A percentile compares a stretch with the other conserved stretches of the same genome.
Evolutionary conservation across 2,329 filamentous ascomycete species (phyloP).

Genomic region (Dendryphion nanum): DNA sequence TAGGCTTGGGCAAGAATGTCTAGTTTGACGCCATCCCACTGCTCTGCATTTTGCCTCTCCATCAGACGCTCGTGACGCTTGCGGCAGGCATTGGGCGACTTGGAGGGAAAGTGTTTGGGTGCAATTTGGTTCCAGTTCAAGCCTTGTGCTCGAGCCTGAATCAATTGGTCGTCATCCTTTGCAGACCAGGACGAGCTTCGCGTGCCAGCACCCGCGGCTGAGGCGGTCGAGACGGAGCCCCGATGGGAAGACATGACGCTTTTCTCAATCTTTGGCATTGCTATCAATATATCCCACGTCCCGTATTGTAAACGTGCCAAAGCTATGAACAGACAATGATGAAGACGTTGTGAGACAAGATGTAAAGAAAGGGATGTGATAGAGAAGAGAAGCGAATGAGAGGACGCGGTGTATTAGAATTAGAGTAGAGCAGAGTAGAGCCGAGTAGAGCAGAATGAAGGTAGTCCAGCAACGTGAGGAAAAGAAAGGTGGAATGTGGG

Average conservation of each 20-base stretch:
- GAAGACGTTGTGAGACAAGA: neutral
- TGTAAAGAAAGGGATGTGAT: constrained; percentile 1
- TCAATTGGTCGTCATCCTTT: constrained; percentile 71
- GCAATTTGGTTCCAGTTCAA: constrained; percentile 85
- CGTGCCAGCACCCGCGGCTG: constrained; percentile 25
- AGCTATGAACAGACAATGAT: neutral
- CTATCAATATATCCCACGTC: too few relatives aligned
- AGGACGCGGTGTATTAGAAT: constrained; percentile 28
- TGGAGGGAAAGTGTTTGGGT: constrained; percentile 70
- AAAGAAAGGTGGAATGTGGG: constrained; percentile 29
- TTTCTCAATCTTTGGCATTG: constrained; percentile 49
- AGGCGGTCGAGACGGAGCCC: constrained; percentile 30
- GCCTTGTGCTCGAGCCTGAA: constrained; percentile 69
- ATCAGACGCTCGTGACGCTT: constrained; percentile 85
- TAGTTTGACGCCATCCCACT: constrained; percentile 75
- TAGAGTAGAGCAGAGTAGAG: constrained; percentile 22
- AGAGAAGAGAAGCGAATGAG: constrained; percentile 19
- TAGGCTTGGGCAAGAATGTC: constrained; percentile 76
- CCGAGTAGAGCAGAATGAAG: too few relatives aligned
- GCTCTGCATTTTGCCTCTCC: constrained; percentile 69
- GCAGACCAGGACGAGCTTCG: constrained; percentile 62
- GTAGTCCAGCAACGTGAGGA: constrained; percentile 17
- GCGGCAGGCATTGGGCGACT: constrained; percentile 79
- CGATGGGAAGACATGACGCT: constrained; percentile 23
- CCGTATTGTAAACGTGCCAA: too few relatives aligned